phyloP scores from a whole-genome alignment of 176 grass and related monocot species.

The Sorghum bicolor region Sorghum_bicolor_NCBIv3 NC_012872.2:12258501-12259000 shows the following conservation, averaged over 20 bases:
- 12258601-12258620: neutral
- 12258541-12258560: neutral
- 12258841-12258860: neutral
- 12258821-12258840: slow-evolving; percentile 8
- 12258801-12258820: neutral
- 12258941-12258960: neutral
- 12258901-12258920: neutral
- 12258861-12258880: neutral
- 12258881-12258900: neutral
- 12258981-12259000: slow-evolving; percentile 49
- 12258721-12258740: neutral
- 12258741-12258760: neutral
- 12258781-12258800: neutral
- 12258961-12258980: slow-evolving; percentile 24
- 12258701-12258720: neutral
- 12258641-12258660: neutral
- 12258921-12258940: slow-evolving; percentile 6
- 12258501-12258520: neutral
- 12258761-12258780: slow-evolving; percentile 6
- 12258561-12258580: neutral
- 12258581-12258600: neutral
- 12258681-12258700: neutral
- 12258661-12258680: neutral
- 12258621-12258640: slow-evolving; percentile 16
- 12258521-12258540: neutral